Percentiles rank a stretch among this genome's conserved stretches.
Conservation (phyloP, 805 yeast genomes). For the Candida manassasensis region DNA sequence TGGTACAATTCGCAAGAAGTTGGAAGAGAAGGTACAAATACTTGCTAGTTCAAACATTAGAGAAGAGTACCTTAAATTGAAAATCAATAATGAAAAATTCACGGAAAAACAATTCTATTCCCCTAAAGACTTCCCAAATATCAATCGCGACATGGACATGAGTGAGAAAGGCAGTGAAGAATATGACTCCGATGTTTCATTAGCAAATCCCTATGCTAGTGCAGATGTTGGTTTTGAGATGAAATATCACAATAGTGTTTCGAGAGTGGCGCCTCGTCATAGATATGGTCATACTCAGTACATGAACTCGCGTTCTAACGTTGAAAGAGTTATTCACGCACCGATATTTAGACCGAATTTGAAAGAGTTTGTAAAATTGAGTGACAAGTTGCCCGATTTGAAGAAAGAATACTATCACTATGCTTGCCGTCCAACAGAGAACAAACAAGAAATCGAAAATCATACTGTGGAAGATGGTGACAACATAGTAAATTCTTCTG, state of each 20-base stretch:
- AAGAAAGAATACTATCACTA: slow-evolving; percentile 31
- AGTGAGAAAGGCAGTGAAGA: slow-evolving; percentile 26
- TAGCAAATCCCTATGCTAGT: slow-evolving; percentile 49
- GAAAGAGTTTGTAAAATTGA: slow-evolving; percentile 33
- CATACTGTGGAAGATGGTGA: slow-evolving; percentile 9
- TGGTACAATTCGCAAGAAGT: slow-evolving; percentile 52
- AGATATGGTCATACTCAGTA: background rate
- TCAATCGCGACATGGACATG: slow-evolving; percentile 4
- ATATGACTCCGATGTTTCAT: slow-evolving; percentile 44
- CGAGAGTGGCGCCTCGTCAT: slow-evolving; percentile 3
- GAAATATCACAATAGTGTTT: slow-evolving; percentile 20
- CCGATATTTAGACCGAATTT: slow-evolving; percentile 43
- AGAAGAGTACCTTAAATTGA: slow-evolving; percentile 17
- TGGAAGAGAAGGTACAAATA: slow-evolving; percentile 37
- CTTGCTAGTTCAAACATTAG: slow-evolving; percentile 21
- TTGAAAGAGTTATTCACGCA: slow-evolving; percentile 35
- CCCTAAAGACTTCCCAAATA: slow-evolving; percentile 30
- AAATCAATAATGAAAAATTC: slow-evolving; percentile 8
- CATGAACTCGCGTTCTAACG: slow-evolving; percentile 14
- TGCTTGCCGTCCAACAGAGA: slow-evolving; percentile 14
- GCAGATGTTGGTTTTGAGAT: slow-evolving; percentile 48
- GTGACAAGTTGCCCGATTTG: slow-evolving; percentile 22
- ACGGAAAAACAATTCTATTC: slow-evolving; percentile 17
- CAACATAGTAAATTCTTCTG: slow-evolving; percentile 7
- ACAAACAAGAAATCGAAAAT: slow-evolving; percentile 12